Conservation (phyloP, 2,329 filamentous ascomycete genomes). For the Aphanoascus verrucosus region DNA sequence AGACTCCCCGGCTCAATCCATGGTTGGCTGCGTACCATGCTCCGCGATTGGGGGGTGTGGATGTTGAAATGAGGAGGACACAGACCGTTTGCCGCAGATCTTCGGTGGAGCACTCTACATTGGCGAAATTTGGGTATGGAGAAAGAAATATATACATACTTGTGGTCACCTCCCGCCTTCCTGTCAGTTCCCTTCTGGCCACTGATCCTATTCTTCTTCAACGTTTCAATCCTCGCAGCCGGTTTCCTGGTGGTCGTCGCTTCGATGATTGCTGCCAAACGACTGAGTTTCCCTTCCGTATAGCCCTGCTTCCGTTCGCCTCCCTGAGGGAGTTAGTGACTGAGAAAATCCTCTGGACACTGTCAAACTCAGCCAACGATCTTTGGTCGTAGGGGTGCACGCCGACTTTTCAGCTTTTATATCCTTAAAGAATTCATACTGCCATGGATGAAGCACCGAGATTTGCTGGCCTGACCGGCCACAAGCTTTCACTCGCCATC, state of each 20-base stretch:
- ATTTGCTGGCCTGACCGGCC: conserved; percentile 45
- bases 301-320: background rate
- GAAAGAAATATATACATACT: background rate
- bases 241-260: background rate
- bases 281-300: background rate
- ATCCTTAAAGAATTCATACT: background rate
- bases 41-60: background rate
- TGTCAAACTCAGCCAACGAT: background rate
- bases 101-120: background rate
- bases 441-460: conserved; percentile 19
- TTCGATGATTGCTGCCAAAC: background rate
- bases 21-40: background rate
- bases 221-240: background rate
- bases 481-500: conserved; percentile 45
- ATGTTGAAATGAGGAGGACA: background rate
- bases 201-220: background rate
- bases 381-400: background rate
- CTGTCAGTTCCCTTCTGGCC: background rate
- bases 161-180: background rate
- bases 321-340: background rate
- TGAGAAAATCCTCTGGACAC: background rate
- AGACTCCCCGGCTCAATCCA: background rate
- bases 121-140: background rate
- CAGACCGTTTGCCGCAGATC: background rate
- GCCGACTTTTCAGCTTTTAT: background rate